A percentile compares a stretch with the other conserved stretches of the same genome.
Evolutionary conservation across 805 yeast species (phyloP).

Genomic region (Wickerhamiella qilinensis): DNA sequence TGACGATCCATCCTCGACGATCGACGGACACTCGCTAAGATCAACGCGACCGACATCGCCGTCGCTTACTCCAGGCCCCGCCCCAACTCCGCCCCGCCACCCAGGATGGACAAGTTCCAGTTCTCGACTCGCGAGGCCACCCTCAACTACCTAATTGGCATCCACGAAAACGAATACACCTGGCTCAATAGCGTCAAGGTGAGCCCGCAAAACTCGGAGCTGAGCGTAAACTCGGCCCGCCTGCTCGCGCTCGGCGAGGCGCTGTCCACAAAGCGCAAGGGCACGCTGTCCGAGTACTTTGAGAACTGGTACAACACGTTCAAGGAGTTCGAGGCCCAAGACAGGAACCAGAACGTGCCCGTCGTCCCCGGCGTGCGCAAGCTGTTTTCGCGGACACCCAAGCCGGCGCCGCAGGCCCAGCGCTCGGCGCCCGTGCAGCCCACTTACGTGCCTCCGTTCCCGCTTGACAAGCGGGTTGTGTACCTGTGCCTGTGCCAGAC

Average conservation of each 20-base stretch:
- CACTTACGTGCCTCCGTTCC: constrained; percentile 4
- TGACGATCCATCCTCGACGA: no score
- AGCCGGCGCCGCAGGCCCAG: neutral
- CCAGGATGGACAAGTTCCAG: constrained; percentile 4
- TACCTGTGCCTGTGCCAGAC: constrained; percentile 8
- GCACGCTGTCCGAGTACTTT: constrained; percentile 6
- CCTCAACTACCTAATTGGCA: constrained; percentile 7
- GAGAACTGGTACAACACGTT: constrained; percentile 5
- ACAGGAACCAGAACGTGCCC: neutral
- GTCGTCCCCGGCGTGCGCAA: constrained; percentile 2
- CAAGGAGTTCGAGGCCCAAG: constrained; percentile 4
- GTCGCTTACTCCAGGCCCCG: no score
- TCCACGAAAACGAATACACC: constrained; percentile 4
- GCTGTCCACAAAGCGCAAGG: constrained; percentile 4
- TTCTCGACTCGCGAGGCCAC: constrained; percentile 4
- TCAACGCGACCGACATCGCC: no score
- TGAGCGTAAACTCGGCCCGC: constrained; percentile 3
- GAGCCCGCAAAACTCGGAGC: constrained; percentile 1
- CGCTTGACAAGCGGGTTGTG: constrained; percentile 8
- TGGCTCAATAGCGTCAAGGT: constrained; percentile 6
- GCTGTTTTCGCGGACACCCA: neutral
- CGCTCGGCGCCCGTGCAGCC: constrained; percentile 1
- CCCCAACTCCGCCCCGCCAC: no score
- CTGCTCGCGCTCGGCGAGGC: constrained; percentile 9
- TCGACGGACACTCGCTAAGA: no score